phyloP scores from a whole-genome alignment of 2,329 filamentous ascomycete species.

The Eutypella sp. region DNA sequence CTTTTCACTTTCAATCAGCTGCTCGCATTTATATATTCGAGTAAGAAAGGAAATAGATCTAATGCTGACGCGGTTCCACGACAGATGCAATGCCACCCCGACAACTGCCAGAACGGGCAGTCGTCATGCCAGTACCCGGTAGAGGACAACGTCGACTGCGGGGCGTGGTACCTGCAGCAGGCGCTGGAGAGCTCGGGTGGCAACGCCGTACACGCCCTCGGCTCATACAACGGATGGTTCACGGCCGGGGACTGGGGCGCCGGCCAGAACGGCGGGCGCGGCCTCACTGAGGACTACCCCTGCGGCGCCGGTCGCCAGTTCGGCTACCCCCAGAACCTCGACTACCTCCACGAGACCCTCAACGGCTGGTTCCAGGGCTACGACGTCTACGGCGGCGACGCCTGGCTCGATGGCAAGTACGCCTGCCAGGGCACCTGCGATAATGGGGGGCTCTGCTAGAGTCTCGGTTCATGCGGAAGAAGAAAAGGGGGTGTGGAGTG shows the following conservation, averaged over 20 bases:
- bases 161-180: conserved; percentile 24
- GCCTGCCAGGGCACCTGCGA: conserved; percentile 7
- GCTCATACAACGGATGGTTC: conserved; percentile 33
- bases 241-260: conserved; percentile 17
- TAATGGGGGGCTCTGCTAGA: conserved; percentile 2
- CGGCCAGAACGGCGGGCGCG: conserved; percentile 23
- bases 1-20: background rate
- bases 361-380: conserved; percentile 32
- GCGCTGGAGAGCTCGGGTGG: conserved; percentile 19
- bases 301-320: conserved; percentile 17
- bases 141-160: conserved; percentile 30
- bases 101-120: conserved; percentile 28
- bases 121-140: conserved; percentile 25
- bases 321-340: conserved; percentile 29
- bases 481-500: too few species aligned
- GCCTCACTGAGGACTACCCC: conserved; percentile 18
- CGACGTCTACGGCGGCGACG: conserved; percentile 26
- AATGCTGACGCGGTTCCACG: background rate
- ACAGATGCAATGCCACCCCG: conserved; percentile 29
- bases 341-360: conserved; percentile 31
- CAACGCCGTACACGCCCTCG: conserved; percentile 29
- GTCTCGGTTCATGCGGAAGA: too few species aligned
- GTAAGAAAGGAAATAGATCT: background rate
- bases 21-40: background rate
- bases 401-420: conserved; percentile 11